These are phyloP conservation scores for Fusarium sp. DNA, from an alignment of 2,329 filamentous ascomycete species.

Conservation along the genomic window DNA sequence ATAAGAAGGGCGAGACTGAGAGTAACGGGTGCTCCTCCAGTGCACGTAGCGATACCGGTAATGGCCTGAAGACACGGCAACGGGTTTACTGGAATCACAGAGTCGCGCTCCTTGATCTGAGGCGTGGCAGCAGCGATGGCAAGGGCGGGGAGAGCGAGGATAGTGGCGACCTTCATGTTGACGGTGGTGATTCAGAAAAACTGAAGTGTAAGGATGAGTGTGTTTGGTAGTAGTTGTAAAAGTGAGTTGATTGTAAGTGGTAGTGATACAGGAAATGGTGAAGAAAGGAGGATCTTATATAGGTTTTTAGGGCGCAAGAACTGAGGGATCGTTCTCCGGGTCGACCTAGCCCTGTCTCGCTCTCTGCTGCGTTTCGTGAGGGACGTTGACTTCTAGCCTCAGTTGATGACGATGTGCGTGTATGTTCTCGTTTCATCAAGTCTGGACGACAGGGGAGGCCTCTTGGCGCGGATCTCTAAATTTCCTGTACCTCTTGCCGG, in stretches of 20 bases:
- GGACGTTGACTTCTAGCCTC: neutral
- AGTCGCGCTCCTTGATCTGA: slow-evolving; percentile 6
- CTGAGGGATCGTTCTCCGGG: fast-evolving
- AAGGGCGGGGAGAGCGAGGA: slow-evolving; percentile 22
- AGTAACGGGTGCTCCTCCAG: neutral
- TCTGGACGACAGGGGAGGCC: too few species aligned
- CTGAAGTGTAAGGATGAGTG: neutral
- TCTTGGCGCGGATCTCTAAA: too few species aligned
- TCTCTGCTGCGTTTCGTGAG: fast-evolving
- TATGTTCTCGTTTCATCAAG: neutral
- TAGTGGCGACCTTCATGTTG: slow-evolving; percentile 24
- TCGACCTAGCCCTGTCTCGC: fast-evolving
- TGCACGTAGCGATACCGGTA: fast-evolving
- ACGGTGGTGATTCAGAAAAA: neutral
- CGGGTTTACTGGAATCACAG: neutral
- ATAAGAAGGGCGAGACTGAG: too few species aligned
- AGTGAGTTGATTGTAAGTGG: slow-evolving; percentile 1
- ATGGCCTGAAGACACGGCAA: fast-evolving
- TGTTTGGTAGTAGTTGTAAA: neutral
- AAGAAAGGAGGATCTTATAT: slow-evolving; percentile 10
- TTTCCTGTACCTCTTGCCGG: neutral
- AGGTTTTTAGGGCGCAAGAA: neutral
- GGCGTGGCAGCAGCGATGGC: slow-evolving; percentile 26
- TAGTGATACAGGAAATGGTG: neutral
- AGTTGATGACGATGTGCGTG: neutral